Conservation (phyloP, 257 asterid genomes). For the Primulina eburnea region DNA sequence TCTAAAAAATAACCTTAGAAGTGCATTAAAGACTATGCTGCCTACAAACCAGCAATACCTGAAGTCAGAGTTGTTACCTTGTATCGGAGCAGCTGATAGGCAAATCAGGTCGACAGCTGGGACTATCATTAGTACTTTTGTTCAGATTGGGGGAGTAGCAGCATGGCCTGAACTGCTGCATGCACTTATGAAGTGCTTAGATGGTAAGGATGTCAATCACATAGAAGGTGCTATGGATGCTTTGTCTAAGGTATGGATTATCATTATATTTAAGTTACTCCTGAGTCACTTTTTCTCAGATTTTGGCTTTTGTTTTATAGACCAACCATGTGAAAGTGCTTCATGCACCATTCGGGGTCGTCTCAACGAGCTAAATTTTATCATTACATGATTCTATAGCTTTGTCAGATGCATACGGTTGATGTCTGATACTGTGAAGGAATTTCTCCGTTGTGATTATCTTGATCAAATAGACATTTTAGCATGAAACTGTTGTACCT, state of each 20-base stretch:
- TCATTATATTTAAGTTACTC: conserved; percentile 18
- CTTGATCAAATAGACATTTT: neutral
- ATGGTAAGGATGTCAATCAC: conserved; percentile 80
- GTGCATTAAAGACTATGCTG: conserved; percentile 58
- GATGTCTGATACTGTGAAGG: conserved; percentile 10
- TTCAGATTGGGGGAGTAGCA: conserved; percentile 76
- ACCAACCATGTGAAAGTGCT: conserved; percentile 4
- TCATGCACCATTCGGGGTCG: conserved; percentile 4
- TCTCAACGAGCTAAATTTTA: conserved; percentile 9
- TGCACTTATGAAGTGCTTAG: conserved; percentile 81
- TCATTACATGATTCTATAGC: neutral
- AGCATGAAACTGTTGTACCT: conserved; percentile 1
- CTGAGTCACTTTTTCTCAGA: neutral
- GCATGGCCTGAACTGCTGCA: conserved; percentile 93
- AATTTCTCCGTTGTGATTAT: conserved; percentile 11
- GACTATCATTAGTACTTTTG: conserved; percentile 80
- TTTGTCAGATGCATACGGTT: conserved; percentile 2
- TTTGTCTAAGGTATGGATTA: conserved; percentile 71
- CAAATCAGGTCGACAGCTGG: conserved; percentile 94
- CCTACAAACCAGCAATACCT: conserved; percentile 66
- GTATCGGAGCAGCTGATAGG: conserved; percentile 81
- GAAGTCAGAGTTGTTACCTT: conserved; percentile 79
- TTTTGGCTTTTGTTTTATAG: conserved; percentile 1
- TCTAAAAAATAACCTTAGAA: conserved; percentile 77
- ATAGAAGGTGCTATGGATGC: conserved; percentile 99